Conservation (phyloP, 768 basidiomycete genomes). For the Tylopilus plumbeoviolaceoides region DNA sequence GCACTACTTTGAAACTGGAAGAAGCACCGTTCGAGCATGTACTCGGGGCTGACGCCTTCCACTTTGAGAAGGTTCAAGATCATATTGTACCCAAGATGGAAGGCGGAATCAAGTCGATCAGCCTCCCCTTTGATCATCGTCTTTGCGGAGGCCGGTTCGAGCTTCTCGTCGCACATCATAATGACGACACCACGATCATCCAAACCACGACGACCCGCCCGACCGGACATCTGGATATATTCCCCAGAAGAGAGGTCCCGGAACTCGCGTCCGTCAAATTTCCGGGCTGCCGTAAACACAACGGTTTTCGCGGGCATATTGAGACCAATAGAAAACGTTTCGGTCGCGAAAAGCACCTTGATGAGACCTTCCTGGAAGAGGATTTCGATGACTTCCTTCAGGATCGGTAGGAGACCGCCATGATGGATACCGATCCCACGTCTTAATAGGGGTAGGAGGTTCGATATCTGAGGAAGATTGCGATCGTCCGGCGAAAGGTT, state of each 20-base stretch:
- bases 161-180: constrained; percentile 99
- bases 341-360: constrained; percentile 97
- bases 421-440: constrained; percentile 99
- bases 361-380: constrained; percentile 97
- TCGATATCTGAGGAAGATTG: constrained; percentile 87
- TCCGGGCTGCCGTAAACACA: constrained; percentile 92
- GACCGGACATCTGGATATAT: constrained; percentile 99
- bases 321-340: constrained; percentile 95
- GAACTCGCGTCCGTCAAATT: constrained; percentile 95
- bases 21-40: constrained; percentile 96
- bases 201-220: constrained; percentile 93
- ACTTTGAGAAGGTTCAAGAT: constrained; percentile 97
- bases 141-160: constrained; percentile 90
- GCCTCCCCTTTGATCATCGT: constrained; percentile 98
- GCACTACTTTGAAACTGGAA: constrained; percentile 97
- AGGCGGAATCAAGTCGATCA: constrained; percentile 94
- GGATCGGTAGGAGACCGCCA: constrained; percentile 91
- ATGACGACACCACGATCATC: constrained; percentile 99
- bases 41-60: constrained; percentile 97
- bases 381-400: constrained; percentile 99
- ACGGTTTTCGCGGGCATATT: constrained; percentile 99
- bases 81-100: constrained; percentile 99
- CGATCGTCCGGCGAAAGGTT: constrained; percentile 85
- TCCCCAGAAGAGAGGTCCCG: constrained; percentile 91
- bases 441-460: constrained; percentile 87